These are phyloP conservation scores for Diaporthe sp. DNA, from an alignment of 2,329 filamentous ascomycete species.

Conservation along the genomic window DNA sequence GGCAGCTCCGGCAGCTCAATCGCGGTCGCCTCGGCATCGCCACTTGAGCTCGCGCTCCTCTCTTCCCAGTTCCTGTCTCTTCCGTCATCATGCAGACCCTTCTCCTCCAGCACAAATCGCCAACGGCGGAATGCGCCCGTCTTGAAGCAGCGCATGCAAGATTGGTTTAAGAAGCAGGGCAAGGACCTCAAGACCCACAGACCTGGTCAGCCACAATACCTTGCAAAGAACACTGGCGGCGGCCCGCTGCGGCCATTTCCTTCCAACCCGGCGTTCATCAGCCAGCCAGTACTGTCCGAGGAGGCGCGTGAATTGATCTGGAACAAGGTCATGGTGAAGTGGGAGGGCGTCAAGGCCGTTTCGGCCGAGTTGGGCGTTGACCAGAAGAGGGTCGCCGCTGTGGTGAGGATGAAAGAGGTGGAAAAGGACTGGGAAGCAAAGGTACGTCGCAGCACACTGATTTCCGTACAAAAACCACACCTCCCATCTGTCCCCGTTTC, in stretches of 20 bases:
- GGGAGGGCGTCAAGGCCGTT: slow-evolving; percentile 79
- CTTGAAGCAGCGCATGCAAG: slow-evolving; percentile 53
- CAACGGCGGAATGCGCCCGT: slow-evolving; percentile 52
- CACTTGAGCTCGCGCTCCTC: slow-evolving; percentile 34
- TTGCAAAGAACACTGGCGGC: slow-evolving; percentile 51
- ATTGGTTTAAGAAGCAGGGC: slow-evolving; percentile 48
- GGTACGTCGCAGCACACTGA: slow-evolving; percentile 67
- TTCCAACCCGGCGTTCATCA: slow-evolving; percentile 77
- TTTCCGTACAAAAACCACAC: not conserved
- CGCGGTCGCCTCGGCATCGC: not conserved
- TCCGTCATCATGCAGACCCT: slow-evolving; percentile 44
- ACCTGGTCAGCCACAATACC: slow-evolving; percentile 50
- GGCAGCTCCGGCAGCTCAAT: slow-evolving; percentile 28
- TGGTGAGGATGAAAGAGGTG: slow-evolving; percentile 86
- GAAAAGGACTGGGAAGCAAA: slow-evolving; percentile 82
- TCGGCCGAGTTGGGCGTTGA: slow-evolving; percentile 84
- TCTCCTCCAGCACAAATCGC: slow-evolving; percentile 55
- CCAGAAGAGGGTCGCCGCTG: slow-evolving; percentile 85
- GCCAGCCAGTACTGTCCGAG: slow-evolving; percentile 80
- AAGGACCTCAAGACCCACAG: slow-evolving; percentile 38
- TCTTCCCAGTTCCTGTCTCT: slow-evolving; percentile 16
- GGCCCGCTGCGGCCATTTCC: slow-evolving; percentile 73
- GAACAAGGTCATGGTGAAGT: slow-evolving; percentile 72
- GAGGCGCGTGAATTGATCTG: slow-evolving; percentile 80
- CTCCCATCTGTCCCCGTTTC: slow-evolving; percentile 41